Base-by-base conservation (phyloP, 306 rosid genomes). In the Quercus berberidifolia region DNA sequence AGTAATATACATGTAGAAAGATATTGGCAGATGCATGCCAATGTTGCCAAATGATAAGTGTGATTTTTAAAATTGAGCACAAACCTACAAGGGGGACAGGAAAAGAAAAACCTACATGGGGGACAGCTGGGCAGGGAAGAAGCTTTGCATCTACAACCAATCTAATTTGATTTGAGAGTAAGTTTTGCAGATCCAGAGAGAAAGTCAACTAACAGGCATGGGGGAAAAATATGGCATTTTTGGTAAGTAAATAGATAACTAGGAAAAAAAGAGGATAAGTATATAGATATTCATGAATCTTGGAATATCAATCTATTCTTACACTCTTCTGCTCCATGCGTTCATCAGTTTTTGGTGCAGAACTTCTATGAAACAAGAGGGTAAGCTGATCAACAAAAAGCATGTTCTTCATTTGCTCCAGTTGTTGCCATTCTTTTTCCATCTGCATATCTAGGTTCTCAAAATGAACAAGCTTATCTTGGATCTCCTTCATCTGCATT, bases 301-400 rank as follows among this genome's bases (percentile, higher is more conserved):
- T 55, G 60, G 9, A 56, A 18, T 58, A 83, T 83, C 86, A 80
- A 73, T 81, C 83, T 8, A 74, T 80, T 79, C 84, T 88, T 69
- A 86, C 83, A 83, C 49, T 81, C 57, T 56, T 82, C 70, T 74
- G 88, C 74, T 75, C 69, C 13, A 51, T 74, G 33, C 55, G 19
- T 62, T 78, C 85, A 17, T 85, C 83, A 38, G 84, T 69, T 74
- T 85, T 86, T 54, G 86, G 62, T 13, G 83, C 78, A 51, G 86
- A 71, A 55, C 72, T 72, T 81, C 77, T 86, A 20, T 78, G 70
- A 80, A 87, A 88, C 64, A 86, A 80, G 73, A 89, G 92, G 38
- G 86, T 80, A 51, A 93, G 95, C 87, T 89, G 92, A 79, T 95
- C 97, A 79, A 87, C 87, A 82, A 89, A 93, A 60, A 91, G 85